A percentile compares a stretch with the other conserved stretches of the same genome.
Evolutionary conservation across 169 alveolate species (phyloP).

Genomic region (Cystoisospora suis): DNA sequence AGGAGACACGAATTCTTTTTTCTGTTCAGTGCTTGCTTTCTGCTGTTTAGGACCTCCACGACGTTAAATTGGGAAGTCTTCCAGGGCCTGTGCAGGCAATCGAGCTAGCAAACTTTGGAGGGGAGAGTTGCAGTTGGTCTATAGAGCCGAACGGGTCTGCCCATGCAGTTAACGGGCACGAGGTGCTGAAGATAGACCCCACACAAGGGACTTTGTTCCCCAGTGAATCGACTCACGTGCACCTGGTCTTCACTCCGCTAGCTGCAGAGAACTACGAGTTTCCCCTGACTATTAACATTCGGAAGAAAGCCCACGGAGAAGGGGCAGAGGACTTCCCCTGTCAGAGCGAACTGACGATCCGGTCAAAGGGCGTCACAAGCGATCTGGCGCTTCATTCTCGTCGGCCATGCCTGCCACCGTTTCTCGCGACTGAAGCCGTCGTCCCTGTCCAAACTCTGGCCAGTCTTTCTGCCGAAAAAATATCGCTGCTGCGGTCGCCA

Average conservation of each 20-base stretch:
- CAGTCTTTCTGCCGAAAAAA: background rate
- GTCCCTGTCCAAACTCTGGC: background rate
- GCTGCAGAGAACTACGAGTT: background rate
- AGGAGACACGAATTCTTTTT: background rate
- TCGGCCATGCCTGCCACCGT: background rate
- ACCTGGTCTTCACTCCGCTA: background rate
- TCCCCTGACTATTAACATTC: background rate
- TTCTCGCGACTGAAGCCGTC: background rate
- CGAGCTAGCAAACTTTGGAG: background rate
- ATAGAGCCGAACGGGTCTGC: background rate
- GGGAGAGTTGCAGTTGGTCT: background rate
- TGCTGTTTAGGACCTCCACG: background rate
- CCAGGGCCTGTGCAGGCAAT: constrained; percentile 36
- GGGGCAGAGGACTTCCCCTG: background rate
- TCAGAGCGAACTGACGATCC: background rate
- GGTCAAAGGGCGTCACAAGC: background rate
- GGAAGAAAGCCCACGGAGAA: background rate
- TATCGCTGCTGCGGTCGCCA: too few species aligned
- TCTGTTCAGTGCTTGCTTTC: background rate
- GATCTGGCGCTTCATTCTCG: background rate
- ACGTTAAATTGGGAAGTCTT: background rate
- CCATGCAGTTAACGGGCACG: background rate
- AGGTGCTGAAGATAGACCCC: background rate
- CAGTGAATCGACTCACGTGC: background rate
- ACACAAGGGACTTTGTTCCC: background rate